Percentiles rank a stretch among this genome's conserved stretches.
Evolutionary conservation across 768 basidiomycete genomes (phyloP).

Genomic region (Boletellus ananas): DNA sequence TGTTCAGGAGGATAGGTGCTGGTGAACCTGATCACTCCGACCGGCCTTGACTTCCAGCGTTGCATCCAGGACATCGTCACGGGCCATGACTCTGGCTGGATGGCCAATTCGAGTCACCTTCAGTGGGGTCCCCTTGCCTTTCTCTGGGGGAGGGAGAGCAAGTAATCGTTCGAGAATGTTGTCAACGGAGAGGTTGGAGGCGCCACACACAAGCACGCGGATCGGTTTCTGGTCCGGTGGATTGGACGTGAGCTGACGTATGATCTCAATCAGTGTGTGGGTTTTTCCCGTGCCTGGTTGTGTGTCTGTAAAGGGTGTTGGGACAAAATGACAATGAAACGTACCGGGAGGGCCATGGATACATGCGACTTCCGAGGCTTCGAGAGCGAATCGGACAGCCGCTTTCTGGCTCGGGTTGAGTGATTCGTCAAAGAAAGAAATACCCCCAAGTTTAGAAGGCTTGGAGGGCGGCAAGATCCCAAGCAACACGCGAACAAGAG

Average conservation of each 20-base stretch:
- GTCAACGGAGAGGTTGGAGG: conserved; percentile 92
- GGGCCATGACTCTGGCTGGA: conserved; percentile 85
- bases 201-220: conserved; percentile 84
- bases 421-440: conserved; percentile 69
- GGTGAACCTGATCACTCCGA: conserved; percentile 61
- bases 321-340: not conserved
- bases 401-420: conserved; percentile 83
- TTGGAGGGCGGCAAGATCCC: conserved; percentile 54
- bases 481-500: conserved; percentile 66
- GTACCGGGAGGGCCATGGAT: conserved; percentile 97
- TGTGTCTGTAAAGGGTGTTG: not conserved
- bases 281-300: conserved; percentile 86
- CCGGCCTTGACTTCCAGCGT: conserved; percentile 73
- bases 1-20: not conserved
- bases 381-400: conserved; percentile 81
- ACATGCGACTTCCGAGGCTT: conserved; percentile 78
- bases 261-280: conserved; percentile 89
- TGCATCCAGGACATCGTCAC: conserved; percentile 59
- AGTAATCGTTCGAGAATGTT: conserved; percentile 89
- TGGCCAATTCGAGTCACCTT: conserved; percentile 90
- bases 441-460: conserved; percentile 31
- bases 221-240: conserved; percentile 42
- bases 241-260: conserved; percentile 70
- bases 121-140: conserved; percentile 40
- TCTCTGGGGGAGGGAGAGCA: conserved; percentile 50